phyloP scores from a whole-genome alignment of 2,329 filamentous ascomycete species.

The Aspergillus vadensis region DNA sequence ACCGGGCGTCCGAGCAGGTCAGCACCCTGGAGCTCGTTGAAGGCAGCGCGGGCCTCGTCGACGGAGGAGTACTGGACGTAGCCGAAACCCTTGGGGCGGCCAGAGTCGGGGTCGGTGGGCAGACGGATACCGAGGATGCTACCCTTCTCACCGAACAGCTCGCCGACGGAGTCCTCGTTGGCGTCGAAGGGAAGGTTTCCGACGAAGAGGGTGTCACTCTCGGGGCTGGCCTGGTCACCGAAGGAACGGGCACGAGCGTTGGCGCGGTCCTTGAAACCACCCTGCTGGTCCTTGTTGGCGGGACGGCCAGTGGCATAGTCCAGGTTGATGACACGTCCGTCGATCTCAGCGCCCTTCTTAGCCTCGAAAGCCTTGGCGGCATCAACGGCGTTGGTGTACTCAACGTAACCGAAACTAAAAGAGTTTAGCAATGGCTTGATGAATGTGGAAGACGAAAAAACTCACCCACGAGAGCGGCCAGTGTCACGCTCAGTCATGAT shows the following conservation, averaged over 20 bases:
- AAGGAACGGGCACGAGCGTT: conserved; percentile 56
- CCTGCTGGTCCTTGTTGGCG: conserved; percentile 50
- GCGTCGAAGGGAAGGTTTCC: conserved; percentile 87
- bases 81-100: conserved; percentile 86
- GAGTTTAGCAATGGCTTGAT: conserved; percentile 11
- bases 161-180: conserved; percentile 72
- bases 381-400: conserved; percentile 70
- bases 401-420: conserved; percentile 79
- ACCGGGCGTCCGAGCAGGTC: conserved; percentile 73
- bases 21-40: conserved; percentile 69
- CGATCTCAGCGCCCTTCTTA: conserved; percentile 74
- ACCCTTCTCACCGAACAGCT: conserved; percentile 72
- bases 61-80: conserved; percentile 82
- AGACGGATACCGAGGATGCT: conserved; percentile 78
- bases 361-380: conserved; percentile 72
- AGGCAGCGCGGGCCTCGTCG: conserved; percentile 78
- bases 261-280: conserved; percentile 66
- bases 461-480: conserved; percentile 78
- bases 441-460: conserved; percentile 13
- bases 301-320: conserved; percentile 73
- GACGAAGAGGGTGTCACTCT: conserved; percentile 85
- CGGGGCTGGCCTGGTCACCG: conserved; percentile 77
- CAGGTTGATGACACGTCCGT: conserved; percentile 74
- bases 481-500: conserved; percentile 80
- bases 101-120: conserved; percentile 82